Percentiles rank a stretch among this genome's conserved stretches.
Conservation (phyloP, 2,329 filamentous ascomycete species). For the Cladophialophora yegresii region DNA sequence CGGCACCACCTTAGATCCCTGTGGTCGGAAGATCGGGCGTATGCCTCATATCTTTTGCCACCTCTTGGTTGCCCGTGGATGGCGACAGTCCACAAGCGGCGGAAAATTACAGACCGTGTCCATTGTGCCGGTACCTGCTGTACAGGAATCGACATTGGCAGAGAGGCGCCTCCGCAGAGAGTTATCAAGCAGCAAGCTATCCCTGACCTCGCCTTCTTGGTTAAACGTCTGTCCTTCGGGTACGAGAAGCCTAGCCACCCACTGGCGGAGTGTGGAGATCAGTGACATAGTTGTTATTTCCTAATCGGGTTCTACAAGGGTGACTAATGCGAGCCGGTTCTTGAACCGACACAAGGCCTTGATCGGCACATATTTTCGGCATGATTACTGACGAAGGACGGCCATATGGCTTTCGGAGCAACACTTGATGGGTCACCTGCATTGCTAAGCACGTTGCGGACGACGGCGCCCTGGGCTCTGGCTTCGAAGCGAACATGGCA, state of each 20-base stretch:
- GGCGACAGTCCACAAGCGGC: neutral
- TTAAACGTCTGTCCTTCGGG: neutral
- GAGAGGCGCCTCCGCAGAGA: neutral
- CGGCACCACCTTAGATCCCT: neutral
- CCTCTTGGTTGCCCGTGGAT: neutral
- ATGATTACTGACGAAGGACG: neutral
- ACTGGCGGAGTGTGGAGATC: neutral
- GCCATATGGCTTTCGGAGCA: neutral
- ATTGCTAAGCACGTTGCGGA: neutral
- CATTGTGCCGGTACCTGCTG: neutral
- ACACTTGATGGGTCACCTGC: neutral
- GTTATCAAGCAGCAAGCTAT: neutral
- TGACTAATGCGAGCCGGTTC: neutral
- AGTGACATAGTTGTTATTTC: conserved; percentile 7
- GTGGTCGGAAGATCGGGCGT: neutral
- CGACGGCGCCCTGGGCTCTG: neutral
- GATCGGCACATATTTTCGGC: neutral
- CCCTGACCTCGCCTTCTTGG: neutral
- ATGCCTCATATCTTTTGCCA: neutral
- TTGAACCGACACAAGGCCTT: neutral
- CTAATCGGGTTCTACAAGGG: neutral
- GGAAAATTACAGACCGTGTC: neutral
- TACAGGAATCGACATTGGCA: neutral
- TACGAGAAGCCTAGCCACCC: neutral
- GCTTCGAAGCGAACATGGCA: neutral